phyloP scores from a whole-genome alignment of 2,329 filamentous ascomycete species.

The Fusarium cyanostomum region DNA sequence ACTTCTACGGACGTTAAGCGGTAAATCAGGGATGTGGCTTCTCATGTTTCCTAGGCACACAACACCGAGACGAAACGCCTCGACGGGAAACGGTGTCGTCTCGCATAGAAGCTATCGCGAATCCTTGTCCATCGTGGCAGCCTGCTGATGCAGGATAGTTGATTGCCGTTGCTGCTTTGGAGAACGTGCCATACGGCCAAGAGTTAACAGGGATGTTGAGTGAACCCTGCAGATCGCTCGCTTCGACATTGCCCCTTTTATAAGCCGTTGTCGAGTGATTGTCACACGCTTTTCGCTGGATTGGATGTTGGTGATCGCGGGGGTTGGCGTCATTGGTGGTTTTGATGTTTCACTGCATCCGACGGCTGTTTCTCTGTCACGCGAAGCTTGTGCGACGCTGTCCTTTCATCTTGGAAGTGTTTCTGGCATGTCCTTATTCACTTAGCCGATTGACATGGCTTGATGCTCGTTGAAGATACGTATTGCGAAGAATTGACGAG shows the following conservation, averaged over 20 bases:
- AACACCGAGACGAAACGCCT: constrained; percentile 4
- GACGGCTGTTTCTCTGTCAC: neutral
- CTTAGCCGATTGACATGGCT: too few species aligned
- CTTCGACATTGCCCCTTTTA: neutral
- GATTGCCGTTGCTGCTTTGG: neutral
- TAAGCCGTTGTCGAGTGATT: neutral
- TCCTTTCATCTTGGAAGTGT: constrained; percentile 1
- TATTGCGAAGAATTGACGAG: too few species aligned
- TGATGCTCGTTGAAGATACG: too few species aligned
- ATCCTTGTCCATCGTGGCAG: neutral
- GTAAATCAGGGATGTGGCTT: neutral
- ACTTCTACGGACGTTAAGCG: neutral
- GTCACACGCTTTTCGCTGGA: neutral
- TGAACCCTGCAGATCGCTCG: neutral
- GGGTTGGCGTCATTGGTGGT: neutral
- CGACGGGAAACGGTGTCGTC: neutral
- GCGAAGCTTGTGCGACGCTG: neutral
- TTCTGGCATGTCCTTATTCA: neutral
- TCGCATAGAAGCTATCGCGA: constrained; percentile 1
- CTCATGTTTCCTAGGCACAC: neutral
- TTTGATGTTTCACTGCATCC: neutral
- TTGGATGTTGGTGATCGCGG: neutral
- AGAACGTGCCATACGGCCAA: neutral
- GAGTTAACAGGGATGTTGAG: neutral
- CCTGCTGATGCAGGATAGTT: neutral